Evolutionary conservation across 2,329 filamentous ascomycete species (phyloP).

Genomic region (Alternaria longipes): DNA sequence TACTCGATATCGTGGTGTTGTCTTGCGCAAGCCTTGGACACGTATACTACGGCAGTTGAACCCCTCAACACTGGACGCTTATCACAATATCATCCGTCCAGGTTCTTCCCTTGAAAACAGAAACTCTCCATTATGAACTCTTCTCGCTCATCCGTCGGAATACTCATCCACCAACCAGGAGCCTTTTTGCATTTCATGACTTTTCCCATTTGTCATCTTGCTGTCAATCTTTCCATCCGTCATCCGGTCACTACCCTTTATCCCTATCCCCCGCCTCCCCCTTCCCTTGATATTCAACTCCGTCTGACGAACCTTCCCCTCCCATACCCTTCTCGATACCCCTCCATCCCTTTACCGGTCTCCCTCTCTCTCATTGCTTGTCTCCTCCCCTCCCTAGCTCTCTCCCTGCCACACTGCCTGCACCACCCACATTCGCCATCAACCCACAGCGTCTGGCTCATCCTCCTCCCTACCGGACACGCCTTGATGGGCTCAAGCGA

Average conservation of each 20-base stretch:
- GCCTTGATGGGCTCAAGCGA: constrained; percentile 13
- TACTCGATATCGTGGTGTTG: neutral
- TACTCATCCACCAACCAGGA: neutral
- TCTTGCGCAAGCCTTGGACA: neutral
- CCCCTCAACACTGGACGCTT: too few relatives aligned
- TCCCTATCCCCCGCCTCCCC: too few relatives aligned
- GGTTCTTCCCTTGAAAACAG: neutral
- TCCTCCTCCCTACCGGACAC: constrained; percentile 29
- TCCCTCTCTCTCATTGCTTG: neutral
- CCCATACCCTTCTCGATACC: neutral
- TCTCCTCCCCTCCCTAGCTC: constrained; percentile 1
- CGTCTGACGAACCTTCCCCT: neutral
- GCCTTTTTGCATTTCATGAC: too few relatives aligned
- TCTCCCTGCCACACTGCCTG: constrained; percentile 20
- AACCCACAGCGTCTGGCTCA: constrained; percentile 10
- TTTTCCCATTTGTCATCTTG: too few relatives aligned
- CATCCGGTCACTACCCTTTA: too few relatives aligned
- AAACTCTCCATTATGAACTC: neutral
- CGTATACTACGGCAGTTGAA: too few relatives aligned
- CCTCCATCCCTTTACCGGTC: neutral
- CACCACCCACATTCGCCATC: constrained; percentile 34
- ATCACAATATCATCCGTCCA: neutral
- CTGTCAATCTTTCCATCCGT: too few relatives aligned
- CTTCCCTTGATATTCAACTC: neutral
- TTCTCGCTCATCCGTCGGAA: neutral